A percentile compares a stretch with the other conserved stretches of the same genome.
These are phyloP conservation scores for Fusarium hainanense DNA, from an alignment of 2,329 filamentous ascomycete genomes.

Conservation along the genomic window DNA sequence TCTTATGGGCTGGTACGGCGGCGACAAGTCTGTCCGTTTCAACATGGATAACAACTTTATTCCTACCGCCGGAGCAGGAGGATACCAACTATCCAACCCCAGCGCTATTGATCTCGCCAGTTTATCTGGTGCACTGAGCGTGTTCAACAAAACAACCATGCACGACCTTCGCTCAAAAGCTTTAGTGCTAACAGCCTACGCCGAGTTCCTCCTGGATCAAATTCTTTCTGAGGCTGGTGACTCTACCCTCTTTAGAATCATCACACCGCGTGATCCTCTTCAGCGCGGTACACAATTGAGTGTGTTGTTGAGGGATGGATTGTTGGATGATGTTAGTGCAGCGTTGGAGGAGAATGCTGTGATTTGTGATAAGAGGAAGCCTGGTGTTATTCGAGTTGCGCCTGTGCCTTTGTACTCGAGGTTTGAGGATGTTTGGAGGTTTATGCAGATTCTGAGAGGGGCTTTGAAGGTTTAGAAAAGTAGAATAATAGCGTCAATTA, in stretches of 20 bases:
- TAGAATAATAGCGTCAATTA: constrained; percentile 3
- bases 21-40: constrained; percentile 80
- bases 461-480: constrained; percentile 45
- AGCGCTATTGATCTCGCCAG: constrained; percentile 81
- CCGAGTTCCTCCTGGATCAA: constrained; percentile 72
- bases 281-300: constrained; percentile 85
- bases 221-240: constrained; percentile 52
- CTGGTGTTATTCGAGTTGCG: constrained; percentile 85
- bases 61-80: constrained; percentile 80
- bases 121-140: constrained; percentile 76
- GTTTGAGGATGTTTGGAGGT: constrained; percentile 74
- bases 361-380: constrained; percentile 84
- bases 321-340: constrained; percentile 75
- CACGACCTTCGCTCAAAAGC: constrained; percentile 75
- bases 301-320: constrained; percentile 72
- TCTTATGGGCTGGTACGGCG: constrained; percentile 88
- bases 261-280: constrained; percentile 75
- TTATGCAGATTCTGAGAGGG: constrained; percentile 56
- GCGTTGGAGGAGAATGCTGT: constrained; percentile 75
- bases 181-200: constrained; percentile 78
- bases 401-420: constrained; percentile 87
- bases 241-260: constrained; percentile 63
- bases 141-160: constrained; percentile 81
- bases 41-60: constrained; percentile 85
- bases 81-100: constrained; percentile 87